Conservation (phyloP, 768 basidiomycete species). For the Chalciporus piperatus region DNA sequence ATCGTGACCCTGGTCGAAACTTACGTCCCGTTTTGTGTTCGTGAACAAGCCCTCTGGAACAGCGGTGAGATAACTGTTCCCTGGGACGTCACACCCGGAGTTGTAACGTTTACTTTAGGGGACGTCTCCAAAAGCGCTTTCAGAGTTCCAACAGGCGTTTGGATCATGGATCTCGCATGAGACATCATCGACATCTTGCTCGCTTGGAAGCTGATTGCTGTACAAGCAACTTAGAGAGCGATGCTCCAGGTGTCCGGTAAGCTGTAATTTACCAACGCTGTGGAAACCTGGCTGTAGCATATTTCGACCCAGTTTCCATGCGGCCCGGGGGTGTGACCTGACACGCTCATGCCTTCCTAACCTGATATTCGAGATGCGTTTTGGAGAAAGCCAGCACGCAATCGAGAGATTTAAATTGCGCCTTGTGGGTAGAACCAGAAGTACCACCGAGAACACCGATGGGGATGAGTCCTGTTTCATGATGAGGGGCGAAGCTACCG, state of each 20-base stretch:
- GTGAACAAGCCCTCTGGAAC: slow-evolving; percentile 5
- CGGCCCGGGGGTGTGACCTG: not conserved
- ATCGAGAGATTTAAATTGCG: slow-evolving; percentile 18
- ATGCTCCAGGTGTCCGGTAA: slow-evolving; percentile 7
- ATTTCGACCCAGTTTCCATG: slow-evolving; percentile 1
- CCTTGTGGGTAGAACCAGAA: slow-evolving; percentile 14
- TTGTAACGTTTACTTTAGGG: slow-evolving; percentile 11
- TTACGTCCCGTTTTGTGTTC: slow-evolving; percentile 7
- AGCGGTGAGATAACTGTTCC: slow-evolving; percentile 7
- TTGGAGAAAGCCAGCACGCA: slow-evolving; percentile 19
- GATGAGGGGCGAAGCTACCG: slow-evolving; percentile 12
- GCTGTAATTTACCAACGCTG: slow-evolving; percentile 11
- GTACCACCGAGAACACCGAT: slow-evolving; percentile 12
- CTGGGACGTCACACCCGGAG: slow-evolving; percentile 19
- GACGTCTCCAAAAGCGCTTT: slow-evolving; percentile 1
- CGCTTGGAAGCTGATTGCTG: slow-evolving; percentile 1
- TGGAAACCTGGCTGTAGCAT: slow-evolving; percentile 3
- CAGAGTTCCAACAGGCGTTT: not conserved
- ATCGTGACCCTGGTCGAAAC: slow-evolving; percentile 8
- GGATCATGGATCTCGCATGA: not conserved
- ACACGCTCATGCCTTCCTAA: slow-evolving; percentile 4
- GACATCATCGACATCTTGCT: not conserved
- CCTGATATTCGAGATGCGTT: slow-evolving; percentile 1
- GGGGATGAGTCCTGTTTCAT: slow-evolving; percentile 3
- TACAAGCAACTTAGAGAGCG: not conserved